A percentile compares a stretch with the other conserved stretches of the same genome.
Conservation (phyloP, 2,329 filamentous ascomycete species). For the Calonectria ilicicola region DNA sequence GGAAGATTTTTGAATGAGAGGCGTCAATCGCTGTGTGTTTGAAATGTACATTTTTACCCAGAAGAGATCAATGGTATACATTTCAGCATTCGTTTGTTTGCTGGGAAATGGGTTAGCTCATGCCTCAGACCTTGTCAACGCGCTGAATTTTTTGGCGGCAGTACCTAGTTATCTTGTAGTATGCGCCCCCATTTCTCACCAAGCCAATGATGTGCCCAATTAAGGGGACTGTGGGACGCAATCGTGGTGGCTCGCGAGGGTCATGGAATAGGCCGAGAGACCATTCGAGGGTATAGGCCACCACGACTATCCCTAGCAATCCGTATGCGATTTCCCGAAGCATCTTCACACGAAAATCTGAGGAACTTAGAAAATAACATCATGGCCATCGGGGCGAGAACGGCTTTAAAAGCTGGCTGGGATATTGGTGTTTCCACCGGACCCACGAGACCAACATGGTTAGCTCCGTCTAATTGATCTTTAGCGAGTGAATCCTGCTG, state of each 20-base stretch:
- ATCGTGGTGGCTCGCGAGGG: constrained; percentile 30
- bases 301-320: constrained; percentile 18
- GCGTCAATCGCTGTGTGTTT: constrained; percentile 40
- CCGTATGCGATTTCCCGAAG: constrained; percentile 27
- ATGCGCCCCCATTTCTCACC: constrained; percentile 26
- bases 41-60: constrained; percentile 45
- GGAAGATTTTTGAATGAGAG: constrained; percentile 39
- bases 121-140: neutral
- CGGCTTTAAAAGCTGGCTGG: neutral
- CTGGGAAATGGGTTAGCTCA: neutral
- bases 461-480: neutral
- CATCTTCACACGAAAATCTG: constrained; percentile 14
- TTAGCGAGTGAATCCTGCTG: neutral
- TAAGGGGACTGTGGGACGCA: constrained; percentile 29
- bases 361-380: neutral
- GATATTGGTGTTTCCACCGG: neutral
- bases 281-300: constrained; percentile 34
- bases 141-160: too few species aligned
- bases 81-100: constrained; percentile 36
- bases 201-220: constrained; percentile 35
- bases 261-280: constrained; percentile 32
- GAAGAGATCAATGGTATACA: constrained; percentile 43
- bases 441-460: neutral
- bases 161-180: constrained; percentile 33
- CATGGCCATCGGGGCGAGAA: neutral